These are phyloP conservation scores for Pelagomonas calceolata DNA, from an alignment of 108 stramenopile genomes.

Conservation along the genomic window DNA sequence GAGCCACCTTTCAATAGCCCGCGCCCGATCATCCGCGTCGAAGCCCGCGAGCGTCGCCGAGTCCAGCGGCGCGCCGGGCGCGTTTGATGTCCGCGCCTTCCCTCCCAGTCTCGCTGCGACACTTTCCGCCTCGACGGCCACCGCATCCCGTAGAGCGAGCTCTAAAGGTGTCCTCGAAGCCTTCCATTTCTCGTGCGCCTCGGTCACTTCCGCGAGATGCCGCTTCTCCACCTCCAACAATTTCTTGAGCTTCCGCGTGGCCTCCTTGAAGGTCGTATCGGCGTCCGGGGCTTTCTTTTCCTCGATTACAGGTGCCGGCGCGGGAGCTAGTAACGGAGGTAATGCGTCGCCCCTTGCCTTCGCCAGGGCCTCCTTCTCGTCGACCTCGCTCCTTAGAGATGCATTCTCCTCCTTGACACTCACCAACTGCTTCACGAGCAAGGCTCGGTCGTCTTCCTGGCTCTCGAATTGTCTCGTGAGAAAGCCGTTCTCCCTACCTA, in stretches of 20 bases:
- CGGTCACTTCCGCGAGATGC: not conserved
- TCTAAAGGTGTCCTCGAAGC: not conserved
- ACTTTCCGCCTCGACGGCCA: not conserved
- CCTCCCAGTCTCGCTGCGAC: not conserved
- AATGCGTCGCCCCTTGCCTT: too few relatives aligned
- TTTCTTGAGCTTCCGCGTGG: not conserved
- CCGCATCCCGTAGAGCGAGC: not conserved
- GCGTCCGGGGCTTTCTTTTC: not conserved
- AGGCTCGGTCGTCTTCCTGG: too few relatives aligned
- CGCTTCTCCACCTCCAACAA: not conserved
- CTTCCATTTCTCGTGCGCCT: not conserved
- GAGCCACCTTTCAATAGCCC: not conserved
- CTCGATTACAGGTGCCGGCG: too few relatives aligned
- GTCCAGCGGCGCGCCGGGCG: not conserved
- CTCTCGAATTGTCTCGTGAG: not conserved
- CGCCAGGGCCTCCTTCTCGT: too few relatives aligned
- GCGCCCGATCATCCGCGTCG: not conserved
- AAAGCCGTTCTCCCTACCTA: not conserved
- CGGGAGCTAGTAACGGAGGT: too few relatives aligned
- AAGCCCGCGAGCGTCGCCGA: not conserved
- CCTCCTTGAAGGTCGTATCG: not conserved
- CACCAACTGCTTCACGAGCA: too few relatives aligned
- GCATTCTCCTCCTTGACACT: too few relatives aligned
- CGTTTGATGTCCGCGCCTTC: too few relatives aligned
- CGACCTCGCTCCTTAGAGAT: too few relatives aligned